Conservation (phyloP, 768 basidiomycete genomes). For the Leccinum broughii region DNA sequence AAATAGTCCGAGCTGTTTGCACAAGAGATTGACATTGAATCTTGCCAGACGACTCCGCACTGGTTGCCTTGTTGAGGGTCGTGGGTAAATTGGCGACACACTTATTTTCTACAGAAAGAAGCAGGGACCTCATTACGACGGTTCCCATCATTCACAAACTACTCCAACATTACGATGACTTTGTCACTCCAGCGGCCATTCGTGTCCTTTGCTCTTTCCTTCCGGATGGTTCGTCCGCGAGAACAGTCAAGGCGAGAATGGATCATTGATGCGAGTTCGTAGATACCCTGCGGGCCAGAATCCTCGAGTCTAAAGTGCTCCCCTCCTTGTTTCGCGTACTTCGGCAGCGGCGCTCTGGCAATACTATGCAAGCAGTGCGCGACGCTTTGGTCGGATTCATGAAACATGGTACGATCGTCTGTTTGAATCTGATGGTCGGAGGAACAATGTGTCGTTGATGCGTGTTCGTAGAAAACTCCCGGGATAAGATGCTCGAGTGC, state of each 20-base stretch:
- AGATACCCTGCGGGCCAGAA: too few relatives aligned
- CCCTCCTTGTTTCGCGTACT: too few relatives aligned
- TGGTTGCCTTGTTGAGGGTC: constrained; percentile 24
- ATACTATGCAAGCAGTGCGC: rapidly evolving
- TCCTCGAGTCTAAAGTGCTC: too few relatives aligned
- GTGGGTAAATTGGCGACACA: constrained; percentile 16
- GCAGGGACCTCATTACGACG: constrained; percentile 4
- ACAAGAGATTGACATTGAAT: too few relatives aligned
- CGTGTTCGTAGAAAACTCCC: constrained; percentile 12
- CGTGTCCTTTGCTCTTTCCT: constrained; percentile 27
- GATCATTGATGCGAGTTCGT: constrained; percentile 1
- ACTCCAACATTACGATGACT: constrained; percentile 23
- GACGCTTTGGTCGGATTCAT: too few relatives aligned
- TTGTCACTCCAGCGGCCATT: constrained; percentile 28
- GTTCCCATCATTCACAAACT: constrained; percentile 15
- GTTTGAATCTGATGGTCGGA: too few relatives aligned
- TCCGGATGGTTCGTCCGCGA: constrained; percentile 15
- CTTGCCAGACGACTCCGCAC: constrained; percentile 15
- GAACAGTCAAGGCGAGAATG: not conserved
- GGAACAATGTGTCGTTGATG: not conserved
- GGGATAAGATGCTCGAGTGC: constrained; percentile 1
- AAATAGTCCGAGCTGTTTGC: too few relatives aligned
- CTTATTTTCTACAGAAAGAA: not conserved
- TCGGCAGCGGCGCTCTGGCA: rapidly evolving
- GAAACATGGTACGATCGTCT: too few relatives aligned